A percentile compares a stretch with the other conserved stretches of the same genome.
These are phyloP conservation scores for Stachybotrys chlorohalonatus DNA, from an alignment of 2,329 filamentous ascomycete genomes.

Conservation along the genomic window DNA sequence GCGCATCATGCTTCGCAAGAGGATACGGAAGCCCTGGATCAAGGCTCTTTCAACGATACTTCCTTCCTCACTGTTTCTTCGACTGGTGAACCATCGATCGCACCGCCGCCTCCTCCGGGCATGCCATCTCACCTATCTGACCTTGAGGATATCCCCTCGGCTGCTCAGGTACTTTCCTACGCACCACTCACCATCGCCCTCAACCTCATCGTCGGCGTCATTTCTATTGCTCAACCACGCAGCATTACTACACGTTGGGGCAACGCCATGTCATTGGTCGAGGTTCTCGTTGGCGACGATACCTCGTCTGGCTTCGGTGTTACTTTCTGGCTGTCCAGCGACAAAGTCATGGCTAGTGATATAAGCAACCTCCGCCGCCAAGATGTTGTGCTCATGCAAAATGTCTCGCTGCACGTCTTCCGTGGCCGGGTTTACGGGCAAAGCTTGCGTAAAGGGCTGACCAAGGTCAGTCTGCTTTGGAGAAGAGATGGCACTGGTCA, in stretches of 20 bases:
- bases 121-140: constrained; percentile 33
- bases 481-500: constrained; percentile 41
- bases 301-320: constrained; percentile 72
- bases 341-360: constrained; percentile 20
- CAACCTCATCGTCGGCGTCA: constrained; percentile 71
- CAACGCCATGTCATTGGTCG: constrained; percentile 55
- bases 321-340: constrained; percentile 66
- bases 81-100: constrained; percentile 11
- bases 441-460: constrained; percentile 63
- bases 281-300: constrained; percentile 77
- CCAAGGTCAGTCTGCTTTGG: constrained; percentile 58
- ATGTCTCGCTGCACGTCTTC: constrained; percentile 71
- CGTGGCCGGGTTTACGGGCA: constrained; percentile 74
- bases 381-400: constrained; percentile 72
- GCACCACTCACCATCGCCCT: constrained; percentile 74
- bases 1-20: constrained; percentile 55
- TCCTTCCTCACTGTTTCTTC: constrained; percentile 30
- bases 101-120: constrained; percentile 12
- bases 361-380: constrained; percentile 49
- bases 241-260: constrained; percentile 60
- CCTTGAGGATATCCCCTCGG: constrained; percentile 61
- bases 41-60: constrained; percentile 14
- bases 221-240: constrained; percentile 60
- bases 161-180: constrained; percentile 55
- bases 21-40: constrained; percentile 9